Evolutionary conservation across 352 stramenopile genomes (phyloP), one percentile per base, ranked within the genome.

Genomic region (Globisporangium cystogenes): DNA sequence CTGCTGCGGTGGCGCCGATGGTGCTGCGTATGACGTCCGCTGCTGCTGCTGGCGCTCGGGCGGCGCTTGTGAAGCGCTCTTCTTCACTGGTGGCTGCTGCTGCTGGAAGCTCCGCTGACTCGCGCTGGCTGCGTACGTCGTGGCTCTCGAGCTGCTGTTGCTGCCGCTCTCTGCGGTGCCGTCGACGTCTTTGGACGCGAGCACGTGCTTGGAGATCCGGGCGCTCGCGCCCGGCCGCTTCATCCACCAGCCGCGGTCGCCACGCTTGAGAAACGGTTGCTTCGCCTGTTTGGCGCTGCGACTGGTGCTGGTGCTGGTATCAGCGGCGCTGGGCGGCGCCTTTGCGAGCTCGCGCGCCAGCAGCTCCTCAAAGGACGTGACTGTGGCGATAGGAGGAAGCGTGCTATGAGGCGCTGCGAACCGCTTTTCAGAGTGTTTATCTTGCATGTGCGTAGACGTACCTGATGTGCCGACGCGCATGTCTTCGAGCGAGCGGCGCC

Each of bases 181-280:
- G 11, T 82, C 64, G 12, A 71, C 40, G 18, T 67, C 67, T 31
- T 70, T 83, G 10, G 81, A 90, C 33, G 42, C 57, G 23, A 92
- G 75, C 16, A 62, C 73, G 57, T 90, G 78, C 47, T 79, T 84
- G 18, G 68, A 59, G 51, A 88, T 64, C 52, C 83, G 85, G 26
- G 64, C 57, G 55, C 78, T 72, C 24, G 70, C 68, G 16, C 65
- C 68, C 11, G 78, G 74, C 0, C 65, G 72, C 58, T 74, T 58
- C 78, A 90, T 94, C 83, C 83, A 94, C 83, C 83, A 94, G 0
- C 83, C 83, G n/a, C 83, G 76, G 21, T 82, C 63, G 24, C 81
- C 79, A 74, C 71, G 89, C 45, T 77, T 83, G 6, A 94, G 58
- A 50, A 90, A 94, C 40, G 80, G 56, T 40, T 82, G 83, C 60